These are phyloP conservation scores for Pleurotus platypus DNA, from an alignment of 768 basidiomycete species.

Conservation along the genomic window DNA sequence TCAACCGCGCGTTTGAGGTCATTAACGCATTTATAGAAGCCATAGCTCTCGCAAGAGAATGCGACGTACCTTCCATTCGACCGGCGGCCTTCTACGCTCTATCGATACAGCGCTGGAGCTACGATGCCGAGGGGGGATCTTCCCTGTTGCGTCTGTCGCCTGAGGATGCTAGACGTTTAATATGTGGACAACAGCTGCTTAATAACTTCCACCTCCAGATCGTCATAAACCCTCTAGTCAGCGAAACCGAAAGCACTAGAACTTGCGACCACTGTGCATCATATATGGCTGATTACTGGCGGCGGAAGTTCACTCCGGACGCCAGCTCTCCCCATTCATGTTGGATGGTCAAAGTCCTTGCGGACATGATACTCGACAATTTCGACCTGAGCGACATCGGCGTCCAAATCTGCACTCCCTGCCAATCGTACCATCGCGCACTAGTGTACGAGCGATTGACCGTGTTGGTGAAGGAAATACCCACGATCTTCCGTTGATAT, in stretches of 20 bases:
- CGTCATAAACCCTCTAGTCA: constrained; percentile 10
- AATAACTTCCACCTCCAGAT: constrained; percentile 18
- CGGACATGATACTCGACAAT: neutral
- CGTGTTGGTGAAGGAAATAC: neutral
- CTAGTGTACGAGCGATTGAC: neutral
- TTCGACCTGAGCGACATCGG: neutral
- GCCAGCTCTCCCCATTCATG: neutral
- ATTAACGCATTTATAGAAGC: constrained; percentile 20
- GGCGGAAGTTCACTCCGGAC: constrained; percentile 2
- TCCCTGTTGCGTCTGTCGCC: constrained; percentile 24
- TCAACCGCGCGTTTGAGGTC: neutral
- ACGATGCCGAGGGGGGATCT: constrained; percentile 22
- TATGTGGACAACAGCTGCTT: constrained; percentile 27
- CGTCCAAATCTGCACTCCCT: neutral
- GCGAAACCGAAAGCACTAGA: neutral
- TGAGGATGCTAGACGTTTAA: constrained; percentile 23
- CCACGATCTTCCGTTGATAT: neutral
- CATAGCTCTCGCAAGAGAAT: constrained; percentile 29
- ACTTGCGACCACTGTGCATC: neutral
- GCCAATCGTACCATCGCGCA: neutral
- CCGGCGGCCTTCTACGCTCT: constrained; percentile 38
- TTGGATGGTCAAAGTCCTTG: constrained; percentile 2
- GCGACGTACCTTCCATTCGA: constrained; percentile 29
- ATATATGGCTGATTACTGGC: neutral
- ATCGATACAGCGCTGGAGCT: constrained; percentile 24